Conservation (phyloP, 2,329 filamentous ascomycete species). For the Boeremia exigua region DNA sequence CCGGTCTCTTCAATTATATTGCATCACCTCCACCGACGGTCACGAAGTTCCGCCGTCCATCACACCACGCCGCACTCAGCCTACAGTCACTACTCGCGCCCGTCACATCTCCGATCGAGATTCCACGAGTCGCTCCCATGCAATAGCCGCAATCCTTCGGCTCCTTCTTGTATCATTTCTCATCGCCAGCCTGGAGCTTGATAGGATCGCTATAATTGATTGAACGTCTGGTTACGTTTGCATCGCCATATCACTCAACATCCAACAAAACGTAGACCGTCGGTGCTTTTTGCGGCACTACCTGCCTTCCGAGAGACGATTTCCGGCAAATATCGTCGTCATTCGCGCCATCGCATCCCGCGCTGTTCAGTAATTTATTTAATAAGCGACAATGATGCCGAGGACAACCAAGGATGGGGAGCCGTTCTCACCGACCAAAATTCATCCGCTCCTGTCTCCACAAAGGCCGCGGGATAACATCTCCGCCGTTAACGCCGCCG, state of each 20-base stretch:
- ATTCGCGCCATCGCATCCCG: conserved; percentile 21
- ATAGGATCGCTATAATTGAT: conserved; percentile 13
- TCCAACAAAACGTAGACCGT: not conserved
- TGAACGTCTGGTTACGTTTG: conserved; percentile 43
- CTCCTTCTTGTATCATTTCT: conserved; percentile 22
- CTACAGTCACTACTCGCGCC: conserved; percentile 16
- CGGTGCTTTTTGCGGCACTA: conserved; percentile 21
- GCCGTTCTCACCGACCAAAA: conserved; percentile 42
- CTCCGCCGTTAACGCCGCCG: conserved; percentile 44
- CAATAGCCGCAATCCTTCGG: conserved; percentile 36
- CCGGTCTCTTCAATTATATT: conserved; percentile 39
- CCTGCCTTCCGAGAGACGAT: conserved; percentile 12
- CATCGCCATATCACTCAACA: not conserved
- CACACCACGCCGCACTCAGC: conserved; percentile 17
- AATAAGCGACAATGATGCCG: conserved; percentile 33
- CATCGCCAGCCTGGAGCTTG: conserved; percentile 33
- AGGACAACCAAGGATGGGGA: conserved; percentile 33
- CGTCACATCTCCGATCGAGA: conserved; percentile 21
- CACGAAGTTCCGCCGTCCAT: conserved; percentile 22
- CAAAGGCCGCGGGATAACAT: conserved; percentile 32
- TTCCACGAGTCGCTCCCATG: conserved; percentile 33
- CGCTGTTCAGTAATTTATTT: conserved; percentile 19
- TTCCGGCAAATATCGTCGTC: conserved; percentile 11
- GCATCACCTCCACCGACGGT: conserved; percentile 15
- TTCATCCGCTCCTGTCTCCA: conserved; percentile 46